phyloP scores from a whole-genome alignment of 805 yeast species.

The Candida arabinofermentans region DNA sequence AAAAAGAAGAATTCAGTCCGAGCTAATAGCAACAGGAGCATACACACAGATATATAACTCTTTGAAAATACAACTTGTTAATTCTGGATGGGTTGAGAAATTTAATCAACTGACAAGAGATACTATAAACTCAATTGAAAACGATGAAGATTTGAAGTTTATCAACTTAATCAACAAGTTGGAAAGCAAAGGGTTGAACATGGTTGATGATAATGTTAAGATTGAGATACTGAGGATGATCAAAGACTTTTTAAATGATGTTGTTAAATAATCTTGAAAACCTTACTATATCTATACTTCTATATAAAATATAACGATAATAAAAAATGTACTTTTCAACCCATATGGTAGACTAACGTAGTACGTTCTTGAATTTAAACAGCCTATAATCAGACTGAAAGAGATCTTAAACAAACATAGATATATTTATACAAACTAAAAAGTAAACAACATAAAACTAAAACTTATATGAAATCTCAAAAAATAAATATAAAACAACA shows the following conservation, averaged over 20 bases:
- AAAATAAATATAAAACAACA: not conserved
- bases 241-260: conserved; percentile 51
- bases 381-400: too few species aligned
- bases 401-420: not conserved
- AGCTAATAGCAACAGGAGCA: conserved; percentile 72
- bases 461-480: not conserved
- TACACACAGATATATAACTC: conserved; percentile 69
- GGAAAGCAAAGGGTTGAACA: conserved; percentile 61
- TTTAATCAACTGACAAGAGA: conserved; percentile 54
- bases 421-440: not conserved
- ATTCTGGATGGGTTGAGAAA: conserved; percentile 84
- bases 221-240: conserved; percentile 56
- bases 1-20: conserved; percentile 62
- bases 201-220: conserved; percentile 67
- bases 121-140: conserved; percentile 32
- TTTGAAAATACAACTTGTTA: conserved; percentile 60
- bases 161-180: conserved; percentile 47
- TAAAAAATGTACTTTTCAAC: too few species aligned
- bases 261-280: conserved; percentile 30
- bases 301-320: not conserved
- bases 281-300: not conserved
- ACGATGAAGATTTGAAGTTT: conserved; percentile 38
- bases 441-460: not conserved
- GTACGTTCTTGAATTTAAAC: too few species aligned
- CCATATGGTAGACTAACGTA: too few species aligned